Conservation (phyloP, 2,329 filamentous ascomycete species). For the Ceratocystis albifundus region DNA sequence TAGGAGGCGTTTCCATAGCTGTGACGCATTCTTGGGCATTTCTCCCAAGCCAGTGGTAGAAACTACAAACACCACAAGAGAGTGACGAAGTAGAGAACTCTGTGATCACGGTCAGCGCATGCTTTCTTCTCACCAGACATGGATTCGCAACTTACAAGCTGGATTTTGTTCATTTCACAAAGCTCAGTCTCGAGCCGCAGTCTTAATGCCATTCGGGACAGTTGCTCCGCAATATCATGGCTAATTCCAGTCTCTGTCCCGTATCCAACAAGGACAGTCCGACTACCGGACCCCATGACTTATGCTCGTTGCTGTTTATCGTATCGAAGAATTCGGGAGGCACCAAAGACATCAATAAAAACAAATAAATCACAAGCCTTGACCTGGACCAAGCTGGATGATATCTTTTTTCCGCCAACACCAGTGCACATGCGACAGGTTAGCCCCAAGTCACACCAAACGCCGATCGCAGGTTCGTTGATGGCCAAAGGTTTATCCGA, state of each 20-base stretch:
- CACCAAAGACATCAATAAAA: background rate
- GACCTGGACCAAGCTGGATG: no score
- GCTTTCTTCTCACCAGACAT: background rate
- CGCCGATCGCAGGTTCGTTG: background rate
- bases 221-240: constrained; percentile 78
- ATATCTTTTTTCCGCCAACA: background rate
- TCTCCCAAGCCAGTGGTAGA: constrained; percentile 95
- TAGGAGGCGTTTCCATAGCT: constrained; percentile 76
- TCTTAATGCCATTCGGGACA: constrained; percentile 62
- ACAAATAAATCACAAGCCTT: background rate
- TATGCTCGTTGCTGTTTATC: background rate
- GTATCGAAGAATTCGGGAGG: background rate
- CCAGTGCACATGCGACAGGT: background rate
- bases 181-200: constrained; percentile 67
- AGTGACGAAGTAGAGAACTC: constrained; percentile 41
- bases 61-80: constrained; percentile 63
- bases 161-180: constrained; percentile 63
- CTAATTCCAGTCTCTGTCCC: constrained; percentile 92
- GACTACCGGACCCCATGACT: background rate
- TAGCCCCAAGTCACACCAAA: background rate
- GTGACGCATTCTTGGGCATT: constrained; percentile 67
- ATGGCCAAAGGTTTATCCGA: background rate
- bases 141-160: constrained; percentile 50
- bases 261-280: constrained; percentile 62
- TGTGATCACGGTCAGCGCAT: constrained; percentile 26